These are phyloP conservation scores for Fusarium pilosicola DNA, from an alignment of 2,329 filamentous ascomycete species.

Conservation along the genomic window DNA sequence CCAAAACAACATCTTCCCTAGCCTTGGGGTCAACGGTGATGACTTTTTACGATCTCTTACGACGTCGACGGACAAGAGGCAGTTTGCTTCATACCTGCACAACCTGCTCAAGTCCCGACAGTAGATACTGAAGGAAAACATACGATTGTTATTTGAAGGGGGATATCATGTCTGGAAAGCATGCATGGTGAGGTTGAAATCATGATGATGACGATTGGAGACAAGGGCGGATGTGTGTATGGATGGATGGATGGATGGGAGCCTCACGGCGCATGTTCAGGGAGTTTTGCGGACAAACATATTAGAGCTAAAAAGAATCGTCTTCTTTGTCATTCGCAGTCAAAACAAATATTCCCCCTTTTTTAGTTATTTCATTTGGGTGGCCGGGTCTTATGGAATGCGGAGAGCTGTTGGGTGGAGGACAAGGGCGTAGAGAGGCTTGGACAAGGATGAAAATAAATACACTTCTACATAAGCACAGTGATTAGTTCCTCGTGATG, in stretches of 20 bases:
- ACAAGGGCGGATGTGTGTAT: constrained; percentile 9
- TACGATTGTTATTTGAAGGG: constrained; percentile 3
- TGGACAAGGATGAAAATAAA: constrained; percentile 28
- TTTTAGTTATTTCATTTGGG: constrained; percentile 30
- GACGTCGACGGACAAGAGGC: constrained; percentile 67
- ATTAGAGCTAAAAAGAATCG: constrained; percentile 45
- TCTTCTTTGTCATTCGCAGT: constrained; percentile 42
- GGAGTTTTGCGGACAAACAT: constrained; percentile 44
- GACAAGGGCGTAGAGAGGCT: constrained; percentile 1
- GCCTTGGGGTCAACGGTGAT: constrained; percentile 70
- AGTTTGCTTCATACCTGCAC: constrained; percentile 72
- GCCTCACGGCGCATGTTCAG: constrained; percentile 45
- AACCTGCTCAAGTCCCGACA: constrained; percentile 62
- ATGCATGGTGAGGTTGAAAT: constrained; percentile 15
- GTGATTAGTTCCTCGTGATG: not conserved
- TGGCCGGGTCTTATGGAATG: constrained; percentile 19
- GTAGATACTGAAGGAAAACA: constrained; percentile 28
- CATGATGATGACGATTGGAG: constrained; percentile 27
- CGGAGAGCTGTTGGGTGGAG: constrained; percentile 12
- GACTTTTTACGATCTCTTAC: constrained; percentile 69
- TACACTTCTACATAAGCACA: constrained; percentile 12
- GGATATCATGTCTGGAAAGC: constrained; percentile 3
- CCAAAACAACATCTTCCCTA: constrained; percentile 70
- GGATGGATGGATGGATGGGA: constrained; percentile 20
- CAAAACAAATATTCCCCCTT: constrained; percentile 41